phyloP scores from a whole-genome alignment of 2,329 filamentous ascomycete species.

The Sporothrix sp. region DNA sequence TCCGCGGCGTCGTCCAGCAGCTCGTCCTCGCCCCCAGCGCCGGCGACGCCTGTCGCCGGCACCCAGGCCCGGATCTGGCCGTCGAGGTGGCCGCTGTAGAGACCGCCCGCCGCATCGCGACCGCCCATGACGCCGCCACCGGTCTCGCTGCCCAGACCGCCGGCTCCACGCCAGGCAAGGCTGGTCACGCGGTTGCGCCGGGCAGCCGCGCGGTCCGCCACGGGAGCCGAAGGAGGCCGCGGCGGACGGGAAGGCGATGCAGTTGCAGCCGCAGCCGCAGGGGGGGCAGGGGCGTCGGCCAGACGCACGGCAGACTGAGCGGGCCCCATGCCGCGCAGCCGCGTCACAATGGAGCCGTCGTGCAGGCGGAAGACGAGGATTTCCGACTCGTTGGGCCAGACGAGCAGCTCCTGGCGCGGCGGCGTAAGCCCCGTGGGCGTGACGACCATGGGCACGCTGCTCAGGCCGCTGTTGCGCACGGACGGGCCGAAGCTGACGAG shows the following conservation, averaged over 20 bases:
- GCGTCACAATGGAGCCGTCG: constrained; percentile 62
- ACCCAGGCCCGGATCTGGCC: constrained; percentile 76
- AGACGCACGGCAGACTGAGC: constrained; percentile 35
- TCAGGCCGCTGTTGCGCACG: constrained; percentile 62
- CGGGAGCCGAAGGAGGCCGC: neutral
- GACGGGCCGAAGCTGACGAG: constrained; percentile 79
- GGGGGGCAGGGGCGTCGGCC: neutral
- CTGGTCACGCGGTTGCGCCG: constrained; percentile 61
- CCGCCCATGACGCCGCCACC: constrained; percentile 53
- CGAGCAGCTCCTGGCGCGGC: constrained; percentile 53
- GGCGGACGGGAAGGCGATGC: constrained; percentile 10
- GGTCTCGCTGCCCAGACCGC: constrained; percentile 45
- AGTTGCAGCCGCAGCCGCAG: neutral
- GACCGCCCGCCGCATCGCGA: constrained; percentile 38
- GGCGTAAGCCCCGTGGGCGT: constrained; percentile 50
- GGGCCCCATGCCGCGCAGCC: constrained; percentile 56
- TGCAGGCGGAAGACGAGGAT: constrained; percentile 73
- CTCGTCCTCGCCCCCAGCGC: constrained; percentile 29
- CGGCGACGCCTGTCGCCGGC: constrained; percentile 36
- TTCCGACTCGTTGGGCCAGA: constrained; percentile 75
- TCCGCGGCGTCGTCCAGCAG: constrained; percentile 33
- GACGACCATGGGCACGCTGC: constrained; percentile 51
- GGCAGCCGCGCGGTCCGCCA: constrained; percentile 26
- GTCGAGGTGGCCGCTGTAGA: constrained; percentile 78
- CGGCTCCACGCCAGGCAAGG: constrained; percentile 59